Conservation (phyloP, 768 basidiomycete genomes). For the Hydnomerulius pinastri region DNA sequence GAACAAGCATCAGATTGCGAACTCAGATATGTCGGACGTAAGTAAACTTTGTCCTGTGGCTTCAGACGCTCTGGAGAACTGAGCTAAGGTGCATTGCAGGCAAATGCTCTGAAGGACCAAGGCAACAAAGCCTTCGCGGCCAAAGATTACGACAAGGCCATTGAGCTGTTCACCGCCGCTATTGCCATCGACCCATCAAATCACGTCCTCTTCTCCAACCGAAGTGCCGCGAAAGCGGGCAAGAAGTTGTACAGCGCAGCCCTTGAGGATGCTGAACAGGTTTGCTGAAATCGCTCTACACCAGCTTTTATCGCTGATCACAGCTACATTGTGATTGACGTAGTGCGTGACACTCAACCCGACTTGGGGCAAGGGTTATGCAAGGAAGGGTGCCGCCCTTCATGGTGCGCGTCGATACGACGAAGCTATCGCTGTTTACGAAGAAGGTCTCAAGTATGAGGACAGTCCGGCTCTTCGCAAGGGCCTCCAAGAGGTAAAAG, state of each 20-base stretch:
- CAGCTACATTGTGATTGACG: slow-evolving; percentile 5
- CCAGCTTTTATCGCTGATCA: neutral
- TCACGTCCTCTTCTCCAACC: slow-evolving; percentile 89
- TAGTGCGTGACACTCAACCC: slow-evolving; percentile 82
- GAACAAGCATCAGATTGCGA: neutral
- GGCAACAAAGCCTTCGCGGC: slow-evolving; percentile 96
- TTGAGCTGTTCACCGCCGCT: slow-evolving; percentile 79
- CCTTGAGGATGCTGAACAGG: slow-evolving; percentile 89
- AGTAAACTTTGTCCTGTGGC: slow-evolving; percentile 10
- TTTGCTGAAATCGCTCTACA: slow-evolving; percentile 28
- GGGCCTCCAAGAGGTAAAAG: slow-evolving; percentile 85
- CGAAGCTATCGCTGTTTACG: slow-evolving; percentile 84
- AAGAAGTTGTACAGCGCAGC: slow-evolving; percentile 78
- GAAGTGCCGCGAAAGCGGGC: slow-evolving; percentile 89
- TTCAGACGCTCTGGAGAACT: slow-evolving; percentile 20
- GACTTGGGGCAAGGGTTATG: slow-evolving; percentile 87
- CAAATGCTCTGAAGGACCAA: slow-evolving; percentile 76
- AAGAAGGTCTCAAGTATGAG: slow-evolving; percentile 79
- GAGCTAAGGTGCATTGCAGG: slow-evolving; percentile 30
- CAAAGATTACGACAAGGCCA: slow-evolving; percentile 89
- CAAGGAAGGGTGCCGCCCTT: slow-evolving; percentile 89
- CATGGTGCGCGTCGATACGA: slow-evolving; percentile 80
- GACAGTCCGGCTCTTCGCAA: slow-evolving; percentile 81
- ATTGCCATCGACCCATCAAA: slow-evolving; percentile 82
- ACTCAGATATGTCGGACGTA: slow-evolving; percentile 37